These are phyloP conservation scores for Monosporascus sp. DNA, from an alignment of 2,329 filamentous ascomycete species.

Conservation along the genomic window DNA sequence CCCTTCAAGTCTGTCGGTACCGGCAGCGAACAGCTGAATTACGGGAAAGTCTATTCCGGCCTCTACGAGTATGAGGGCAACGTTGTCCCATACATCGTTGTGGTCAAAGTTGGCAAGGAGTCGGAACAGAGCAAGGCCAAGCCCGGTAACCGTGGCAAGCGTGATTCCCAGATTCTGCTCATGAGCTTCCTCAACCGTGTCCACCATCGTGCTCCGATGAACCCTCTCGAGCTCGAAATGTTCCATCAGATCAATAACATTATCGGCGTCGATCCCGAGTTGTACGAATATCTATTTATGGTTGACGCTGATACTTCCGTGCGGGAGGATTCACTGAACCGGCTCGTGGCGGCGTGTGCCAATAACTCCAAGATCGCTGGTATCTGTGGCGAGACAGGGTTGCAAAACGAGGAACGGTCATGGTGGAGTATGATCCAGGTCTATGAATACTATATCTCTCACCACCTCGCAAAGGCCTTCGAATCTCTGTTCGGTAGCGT, in stretches of 20 bases:
- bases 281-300: constrained; percentile 97
- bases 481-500: constrained; percentile 97
- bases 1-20: constrained; percentile 90
- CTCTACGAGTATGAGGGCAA: constrained; percentile 97
- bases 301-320: constrained; percentile 97
- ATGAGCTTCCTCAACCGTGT: constrained; percentile 99
- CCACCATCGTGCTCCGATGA: constrained; percentile 91
- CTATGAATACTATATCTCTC: constrained; percentile 99
- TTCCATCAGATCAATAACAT: constrained; percentile 99
- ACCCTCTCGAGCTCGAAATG: constrained; percentile 91
- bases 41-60: constrained; percentile 96
- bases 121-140: constrained; percentile 87
- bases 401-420: constrained; percentile 89
- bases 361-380: constrained; percentile 95
- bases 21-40: constrained; percentile 90
- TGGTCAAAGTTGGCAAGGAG: constrained; percentile 96
- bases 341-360: constrained; percentile 84
- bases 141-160: constrained; percentile 96
- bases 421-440: constrained; percentile 99
- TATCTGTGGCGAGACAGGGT: constrained; percentile 93
- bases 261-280: constrained; percentile 92
- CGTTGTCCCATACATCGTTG: constrained; percentile 90
- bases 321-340: constrained; percentile 83
- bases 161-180: constrained; percentile 91
- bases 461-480: constrained; percentile 94